These are phyloP conservation scores for Cladosporium cucumerinum DNA, from an alignment of 2,329 filamentous ascomycete species.

Conservation along the genomic window DNA sequence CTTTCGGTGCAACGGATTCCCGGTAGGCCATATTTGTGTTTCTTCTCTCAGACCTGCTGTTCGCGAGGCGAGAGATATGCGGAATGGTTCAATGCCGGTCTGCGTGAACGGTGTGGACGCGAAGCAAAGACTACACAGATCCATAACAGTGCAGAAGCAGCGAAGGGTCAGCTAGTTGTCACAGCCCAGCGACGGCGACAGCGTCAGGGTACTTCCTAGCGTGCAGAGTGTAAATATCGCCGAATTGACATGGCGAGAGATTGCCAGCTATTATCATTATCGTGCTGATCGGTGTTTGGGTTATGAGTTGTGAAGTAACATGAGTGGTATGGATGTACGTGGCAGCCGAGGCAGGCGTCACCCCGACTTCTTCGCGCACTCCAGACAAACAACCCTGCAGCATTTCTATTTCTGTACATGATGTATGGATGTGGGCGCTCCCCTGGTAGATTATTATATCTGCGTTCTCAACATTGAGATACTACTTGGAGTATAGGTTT, in stretches of 20 bases:
- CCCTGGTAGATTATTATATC: too few species aligned
- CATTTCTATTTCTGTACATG: neutral
- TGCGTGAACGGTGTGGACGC: neutral
- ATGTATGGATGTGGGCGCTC: too few species aligned
- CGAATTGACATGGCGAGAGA: neutral
- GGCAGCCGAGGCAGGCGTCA: neutral
- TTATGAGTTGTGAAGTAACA: neutral
- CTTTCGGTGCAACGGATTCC: neutral
- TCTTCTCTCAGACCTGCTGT: neutral
- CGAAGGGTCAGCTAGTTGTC: neutral
- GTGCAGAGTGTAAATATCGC: neutral
- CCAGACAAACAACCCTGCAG: neutral
- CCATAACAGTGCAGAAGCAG: neutral
- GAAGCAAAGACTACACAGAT: neutral
- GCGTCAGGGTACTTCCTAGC: neutral
- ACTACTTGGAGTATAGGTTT: too few species aligned
- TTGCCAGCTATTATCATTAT: too few species aligned
- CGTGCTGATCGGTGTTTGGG: too few species aligned
- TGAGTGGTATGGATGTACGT: neutral
- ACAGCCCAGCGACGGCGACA: neutral
- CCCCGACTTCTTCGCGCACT: neutral
- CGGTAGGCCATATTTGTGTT: neutral
- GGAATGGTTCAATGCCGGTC: neutral
- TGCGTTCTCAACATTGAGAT: too few species aligned
- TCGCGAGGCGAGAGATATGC: neutral